Evolutionary conservation across 1,139 yeast species (phyloP).

Genomic region (Suhomyces wounanorum): DNA sequence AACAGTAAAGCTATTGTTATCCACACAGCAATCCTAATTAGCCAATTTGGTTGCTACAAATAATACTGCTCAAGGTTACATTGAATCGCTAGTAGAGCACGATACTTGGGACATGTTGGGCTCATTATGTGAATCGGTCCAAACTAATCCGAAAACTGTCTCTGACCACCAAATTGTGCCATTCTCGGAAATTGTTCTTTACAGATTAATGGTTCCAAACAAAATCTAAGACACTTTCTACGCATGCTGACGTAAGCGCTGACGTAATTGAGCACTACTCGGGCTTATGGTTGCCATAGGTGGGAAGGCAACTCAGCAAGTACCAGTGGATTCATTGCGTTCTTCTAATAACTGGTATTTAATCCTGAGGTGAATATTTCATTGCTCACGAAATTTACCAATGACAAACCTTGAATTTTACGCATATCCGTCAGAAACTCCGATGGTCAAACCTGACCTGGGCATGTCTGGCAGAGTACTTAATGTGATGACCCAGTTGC

Average conservation of each 20-base stretch:
- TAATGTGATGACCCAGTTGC: constrained; percentile 68
- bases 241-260: constrained; percentile 3
- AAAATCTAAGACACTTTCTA: background rate
- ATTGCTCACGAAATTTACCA: background rate
- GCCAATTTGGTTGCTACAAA: background rate
- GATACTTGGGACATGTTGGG: background rate
- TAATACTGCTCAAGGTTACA: background rate
- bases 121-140: background rate
- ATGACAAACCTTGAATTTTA: constrained; percentile 18
- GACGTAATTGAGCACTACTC: background rate
- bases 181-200: background rate
- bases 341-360: background rate
- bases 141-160: background rate
- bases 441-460: constrained; percentile 36
- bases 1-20: background rate
- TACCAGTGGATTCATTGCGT: background rate
- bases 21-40: background rate
- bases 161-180: background rate
- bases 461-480: constrained; percentile 64
- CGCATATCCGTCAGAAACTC: constrained; percentile 29
- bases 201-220: background rate
- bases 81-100: background rate
- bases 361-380: background rate
- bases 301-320: constrained; percentile 2
- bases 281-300: constrained; percentile 1